These are phyloP conservation scores for Raffaelea arxii DNA, from an alignment of 2,329 filamentous ascomycete species.

Conservation along the genomic window DNA sequence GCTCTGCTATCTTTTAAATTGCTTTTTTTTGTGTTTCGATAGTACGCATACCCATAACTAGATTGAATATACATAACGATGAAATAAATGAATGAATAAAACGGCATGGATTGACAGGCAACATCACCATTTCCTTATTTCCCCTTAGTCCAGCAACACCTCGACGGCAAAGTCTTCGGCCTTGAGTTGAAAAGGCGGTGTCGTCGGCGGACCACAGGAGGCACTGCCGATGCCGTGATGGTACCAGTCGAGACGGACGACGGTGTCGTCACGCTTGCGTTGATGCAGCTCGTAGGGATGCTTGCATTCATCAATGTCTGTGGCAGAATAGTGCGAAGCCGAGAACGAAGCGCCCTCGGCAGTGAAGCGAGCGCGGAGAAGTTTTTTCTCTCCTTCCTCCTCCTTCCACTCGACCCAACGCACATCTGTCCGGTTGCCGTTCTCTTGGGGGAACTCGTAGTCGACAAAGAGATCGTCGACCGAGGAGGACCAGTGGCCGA, in stretches of 20 bases:
- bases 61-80: too few relatives aligned
- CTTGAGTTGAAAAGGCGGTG: slow-evolving; percentile 36
- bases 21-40: too few relatives aligned
- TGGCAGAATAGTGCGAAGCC: slow-evolving; percentile 42
- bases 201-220: slow-evolving; percentile 48
- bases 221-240: slow-evolving; percentile 55
- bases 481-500: slow-evolving; percentile 40
- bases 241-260: slow-evolving; percentile 49
- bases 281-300: slow-evolving; percentile 53
- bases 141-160: slow-evolving; percentile 29
- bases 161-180: slow-evolving; percentile 32
- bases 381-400: slow-evolving; percentile 7
- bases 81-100: too few relatives aligned
- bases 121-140: neutral
- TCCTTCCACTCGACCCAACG: slow-evolving; percentile 44
- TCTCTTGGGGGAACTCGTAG: slow-evolving; percentile 62
- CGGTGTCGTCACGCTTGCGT: slow-evolving; percentile 34
- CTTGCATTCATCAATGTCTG: slow-evolving; percentile 41
- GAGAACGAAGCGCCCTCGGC: slow-evolving; percentile 36
- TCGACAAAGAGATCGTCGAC: slow-evolving; percentile 45
- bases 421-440: slow-evolving; percentile 53
- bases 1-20: too few relatives aligned
- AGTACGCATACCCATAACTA: too few relatives aligned
- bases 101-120: too few relatives aligned
- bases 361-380: slow-evolving; percentile 35